Evolutionary conservation across 2,329 filamentous ascomycete species (phyloP).

Genomic region (Epichloe coenophiala): DNA sequence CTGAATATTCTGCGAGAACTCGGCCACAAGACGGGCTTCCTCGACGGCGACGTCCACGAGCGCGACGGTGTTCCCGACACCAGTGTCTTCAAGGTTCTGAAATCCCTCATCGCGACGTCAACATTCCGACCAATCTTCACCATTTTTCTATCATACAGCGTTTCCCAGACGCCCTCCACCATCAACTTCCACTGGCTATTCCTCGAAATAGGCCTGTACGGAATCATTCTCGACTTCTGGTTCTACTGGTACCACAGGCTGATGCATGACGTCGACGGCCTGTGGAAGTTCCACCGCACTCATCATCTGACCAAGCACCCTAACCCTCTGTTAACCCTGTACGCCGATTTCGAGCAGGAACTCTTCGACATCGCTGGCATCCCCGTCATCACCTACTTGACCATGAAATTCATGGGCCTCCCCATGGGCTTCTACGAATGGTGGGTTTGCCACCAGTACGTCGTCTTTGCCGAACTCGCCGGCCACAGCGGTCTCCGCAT

Average conservation of each 20-base stretch:
- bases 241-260: conserved; percentile 7
- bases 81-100: conserved; percentile 1
- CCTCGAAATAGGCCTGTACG: conserved; percentile 2
- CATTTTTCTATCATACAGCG: conserved; percentile 1
- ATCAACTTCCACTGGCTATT: neutral
- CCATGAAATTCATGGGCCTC: conserved; percentile 4
- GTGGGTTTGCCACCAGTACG: conserved; percentile 6
- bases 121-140: conserved; percentile 3
- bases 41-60: conserved; percentile 6
- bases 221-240: conserved; percentile 4
- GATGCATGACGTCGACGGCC: conserved; percentile 3
- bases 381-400: conserved; percentile 4
- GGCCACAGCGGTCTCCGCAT: conserved; percentile 4
- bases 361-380: conserved; percentile 4
- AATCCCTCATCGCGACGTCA: conserved; percentile 2
- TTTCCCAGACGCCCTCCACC: neutral
- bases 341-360: conserved; percentile 5
- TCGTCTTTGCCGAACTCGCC: conserved; percentile 4
- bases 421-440: conserved; percentile 6
- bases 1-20: conserved; percentile 1
- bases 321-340: conserved; percentile 3
- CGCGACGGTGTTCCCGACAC: conserved; percentile 5
- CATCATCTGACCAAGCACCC: conserved; percentile 6
- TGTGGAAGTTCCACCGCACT: conserved; percentile 6
- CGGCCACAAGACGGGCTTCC: conserved; percentile 2